Conservation (phyloP, 441 rosid species). For the Eruca vesicaria region DNA sequence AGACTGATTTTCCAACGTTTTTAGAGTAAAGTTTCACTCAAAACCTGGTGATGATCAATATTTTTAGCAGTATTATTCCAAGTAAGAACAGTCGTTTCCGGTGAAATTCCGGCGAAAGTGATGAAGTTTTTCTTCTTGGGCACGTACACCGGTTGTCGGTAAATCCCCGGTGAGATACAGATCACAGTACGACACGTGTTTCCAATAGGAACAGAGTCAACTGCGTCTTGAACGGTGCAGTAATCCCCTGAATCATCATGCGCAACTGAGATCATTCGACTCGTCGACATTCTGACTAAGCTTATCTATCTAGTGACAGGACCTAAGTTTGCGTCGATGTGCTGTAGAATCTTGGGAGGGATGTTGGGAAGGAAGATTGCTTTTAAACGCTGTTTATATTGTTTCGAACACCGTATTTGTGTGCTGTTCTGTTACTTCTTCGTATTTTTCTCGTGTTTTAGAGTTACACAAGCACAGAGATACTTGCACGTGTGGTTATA, state of each 20-base stretch:
- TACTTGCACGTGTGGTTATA: too few species aligned
- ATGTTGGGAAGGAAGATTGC: not conserved
- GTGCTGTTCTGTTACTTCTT: not conserved
- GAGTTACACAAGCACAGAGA: too few species aligned
- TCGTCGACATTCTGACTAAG: constrained; percentile 38
- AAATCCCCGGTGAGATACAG: constrained; percentile 76
- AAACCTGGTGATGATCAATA: constrained; percentile 88
- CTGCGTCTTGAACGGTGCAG: constrained; percentile 80
- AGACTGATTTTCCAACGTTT: not conserved
- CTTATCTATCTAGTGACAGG: not conserved
- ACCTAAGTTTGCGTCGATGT: not conserved
- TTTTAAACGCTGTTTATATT: not conserved
- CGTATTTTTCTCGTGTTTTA: not conserved
- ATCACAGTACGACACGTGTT: constrained; percentile 71
- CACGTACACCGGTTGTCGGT: constrained; percentile 78
- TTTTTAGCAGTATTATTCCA: constrained; percentile 85
- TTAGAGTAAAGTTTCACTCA: not conserved
- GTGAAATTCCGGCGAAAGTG: constrained; percentile 73
- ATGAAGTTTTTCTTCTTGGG: constrained; percentile 91
- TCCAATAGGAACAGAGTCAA: constrained; percentile 72
- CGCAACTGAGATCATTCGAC: constrained; percentile 56
- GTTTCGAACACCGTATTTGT: not conserved
- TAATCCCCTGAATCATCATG: constrained; percentile 72
- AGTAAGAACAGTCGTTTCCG: constrained; percentile 68
- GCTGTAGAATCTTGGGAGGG: not conserved